phyloP scores from a whole-genome alignment of 805 yeast species.

The Candida namnaoensis region DNA sequence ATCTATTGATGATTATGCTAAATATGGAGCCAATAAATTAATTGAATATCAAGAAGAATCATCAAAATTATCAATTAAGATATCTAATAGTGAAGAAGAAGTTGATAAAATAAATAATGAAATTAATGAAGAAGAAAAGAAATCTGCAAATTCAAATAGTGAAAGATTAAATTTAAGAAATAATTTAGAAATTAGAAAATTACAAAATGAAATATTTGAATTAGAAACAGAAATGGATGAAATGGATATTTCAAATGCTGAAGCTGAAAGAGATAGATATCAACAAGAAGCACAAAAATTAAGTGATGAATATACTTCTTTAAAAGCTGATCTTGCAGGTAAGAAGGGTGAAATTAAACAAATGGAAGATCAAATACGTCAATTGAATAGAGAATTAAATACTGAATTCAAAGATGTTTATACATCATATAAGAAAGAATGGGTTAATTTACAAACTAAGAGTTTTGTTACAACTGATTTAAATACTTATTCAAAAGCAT shows the following conservation, averaged over 20 bases:
- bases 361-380: constrained; percentile 58
- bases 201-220: constrained; percentile 28
- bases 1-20: constrained; percentile 19
- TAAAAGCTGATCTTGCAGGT: constrained; percentile 63
- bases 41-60: constrained; percentile 7
- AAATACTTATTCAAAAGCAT: constrained; percentile 70
- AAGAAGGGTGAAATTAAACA: constrained; percentile 83
- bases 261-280: constrained; percentile 49
- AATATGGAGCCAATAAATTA: constrained; percentile 5
- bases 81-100: constrained; percentile 17
- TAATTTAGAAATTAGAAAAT: constrained; percentile 48
- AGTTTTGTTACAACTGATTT: constrained; percentile 74
- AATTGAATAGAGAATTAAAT: constrained; percentile 47
- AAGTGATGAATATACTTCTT: constrained; percentile 35
- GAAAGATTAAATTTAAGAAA: constrained; percentile 57
- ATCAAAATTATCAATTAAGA: constrained; percentile 1
- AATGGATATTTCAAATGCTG: constrained; percentile 51
- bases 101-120: constrained; percentile 17
- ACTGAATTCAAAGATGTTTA: constrained; percentile 70
- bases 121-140: constrained; percentile 27
- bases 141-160: constrained; percentile 45
- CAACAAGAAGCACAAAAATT: constrained; percentile 47
- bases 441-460: constrained; percentile 71
- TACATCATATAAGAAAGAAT: constrained; percentile 52
- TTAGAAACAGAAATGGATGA: constrained; percentile 30